Evolutionary conservation across 352 stramenopile species (phyloP).

Genomic region (Phytophthora gonapodyides): DNA sequence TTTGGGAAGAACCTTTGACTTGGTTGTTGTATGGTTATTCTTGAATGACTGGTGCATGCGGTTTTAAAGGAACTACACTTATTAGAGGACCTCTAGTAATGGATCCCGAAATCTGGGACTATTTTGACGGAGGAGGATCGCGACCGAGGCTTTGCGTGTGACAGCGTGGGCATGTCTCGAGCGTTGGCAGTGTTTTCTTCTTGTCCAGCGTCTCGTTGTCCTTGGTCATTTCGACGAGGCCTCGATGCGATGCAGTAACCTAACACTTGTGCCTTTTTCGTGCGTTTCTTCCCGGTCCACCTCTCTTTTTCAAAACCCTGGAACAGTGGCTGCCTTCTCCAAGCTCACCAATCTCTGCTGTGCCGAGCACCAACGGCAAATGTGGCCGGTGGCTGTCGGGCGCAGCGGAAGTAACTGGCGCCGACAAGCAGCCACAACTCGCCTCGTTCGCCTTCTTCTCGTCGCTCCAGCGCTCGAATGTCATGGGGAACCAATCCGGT

Average conservation of each 20-base stretch:
- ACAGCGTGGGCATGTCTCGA: too few species aligned
- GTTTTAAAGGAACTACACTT: conserved; percentile 3
- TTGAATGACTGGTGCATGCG: conserved; percentile 12
- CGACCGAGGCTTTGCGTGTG: too few species aligned
- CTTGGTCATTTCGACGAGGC: too few species aligned
- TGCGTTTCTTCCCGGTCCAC: too few species aligned
- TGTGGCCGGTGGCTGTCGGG: conserved; percentile 9
- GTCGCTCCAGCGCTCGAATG: neutral
- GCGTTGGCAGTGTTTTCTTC: neutral
- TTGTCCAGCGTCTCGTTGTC: too few species aligned
- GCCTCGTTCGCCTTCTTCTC: neutral
- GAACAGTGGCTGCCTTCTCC: conserved; percentile 3
- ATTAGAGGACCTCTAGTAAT: too few species aligned
- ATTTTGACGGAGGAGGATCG: neutral
- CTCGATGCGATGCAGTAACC: too few species aligned
- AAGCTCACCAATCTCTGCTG: too few species aligned
- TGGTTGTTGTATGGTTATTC: neutral
- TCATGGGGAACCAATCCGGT: neutral
- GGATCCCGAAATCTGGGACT: neutral
- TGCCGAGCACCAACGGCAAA: conserved; percentile 5
- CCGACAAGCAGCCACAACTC: conserved; percentile 14
- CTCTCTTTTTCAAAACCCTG: conserved; percentile 6
- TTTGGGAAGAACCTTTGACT: neutral
- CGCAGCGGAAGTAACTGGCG: conserved; percentile 21
- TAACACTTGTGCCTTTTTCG: too few species aligned